These are phyloP conservation scores for Cymbidium sinense DNA, from an alignment of 106 monocot species.

Conservation along the genomic window DNA sequence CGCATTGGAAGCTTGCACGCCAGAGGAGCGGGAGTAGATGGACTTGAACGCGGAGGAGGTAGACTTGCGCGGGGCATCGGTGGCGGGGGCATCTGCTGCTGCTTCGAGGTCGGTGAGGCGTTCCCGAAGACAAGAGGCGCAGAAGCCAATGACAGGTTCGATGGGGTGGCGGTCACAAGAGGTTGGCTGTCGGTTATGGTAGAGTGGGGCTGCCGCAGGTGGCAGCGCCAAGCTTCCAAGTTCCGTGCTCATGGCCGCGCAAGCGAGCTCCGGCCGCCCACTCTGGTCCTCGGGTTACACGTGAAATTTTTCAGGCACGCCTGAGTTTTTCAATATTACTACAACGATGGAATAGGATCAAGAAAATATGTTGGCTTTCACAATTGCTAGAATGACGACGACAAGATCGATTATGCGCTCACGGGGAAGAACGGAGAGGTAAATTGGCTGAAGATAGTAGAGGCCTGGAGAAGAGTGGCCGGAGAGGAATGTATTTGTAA, in stretches of 20 bases:
- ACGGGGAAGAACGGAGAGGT: background rate
- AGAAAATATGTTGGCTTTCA: background rate
- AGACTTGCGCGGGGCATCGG: conserved; percentile 23
- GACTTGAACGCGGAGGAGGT: conserved; percentile 25
- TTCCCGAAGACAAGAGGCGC: conserved; percentile 64
- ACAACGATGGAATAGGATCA: background rate
- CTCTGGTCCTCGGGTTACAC: background rate
- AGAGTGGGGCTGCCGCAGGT: background rate
- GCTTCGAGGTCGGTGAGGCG: conserved; percentile 45
- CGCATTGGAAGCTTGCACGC: background rate
- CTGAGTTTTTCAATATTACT: background rate
- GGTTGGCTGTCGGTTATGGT: background rate
- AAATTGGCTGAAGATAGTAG: too few species aligned
- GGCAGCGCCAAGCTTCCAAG: background rate
- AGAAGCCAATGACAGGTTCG: conserved; percentile 42
- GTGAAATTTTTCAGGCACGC: background rate
- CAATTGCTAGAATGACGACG: background rate
- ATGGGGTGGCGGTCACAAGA: conserved; percentile 48
- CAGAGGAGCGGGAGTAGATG: conserved; percentile 12
- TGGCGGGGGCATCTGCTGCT: background rate
- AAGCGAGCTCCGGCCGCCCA: background rate
- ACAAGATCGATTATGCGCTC: background rate
- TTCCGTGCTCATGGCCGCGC: background rate
- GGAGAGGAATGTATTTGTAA: background rate
- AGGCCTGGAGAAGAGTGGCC: background rate